Base-by-base conservation (phyloP, 768 basidiomycete species). In the Boletus tylopilopsis region DNA sequence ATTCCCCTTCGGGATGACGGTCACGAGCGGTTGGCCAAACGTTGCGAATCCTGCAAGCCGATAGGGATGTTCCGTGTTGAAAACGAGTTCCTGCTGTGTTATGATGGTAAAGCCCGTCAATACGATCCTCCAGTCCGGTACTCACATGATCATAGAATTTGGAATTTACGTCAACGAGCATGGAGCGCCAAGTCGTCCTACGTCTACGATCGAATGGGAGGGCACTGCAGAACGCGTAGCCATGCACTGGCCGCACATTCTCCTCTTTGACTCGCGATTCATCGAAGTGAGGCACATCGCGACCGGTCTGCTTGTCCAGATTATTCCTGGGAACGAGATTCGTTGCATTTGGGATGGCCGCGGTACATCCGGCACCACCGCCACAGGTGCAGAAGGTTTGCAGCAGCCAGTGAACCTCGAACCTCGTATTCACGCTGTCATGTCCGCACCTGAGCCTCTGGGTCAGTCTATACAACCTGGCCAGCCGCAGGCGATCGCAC, bases 261-360 rank as follows among this genome's bases (percentile, higher is more conserved):
- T 94, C 36, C 79, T 94, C 40, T 91, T 95, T 64, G 91, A 94
- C 64, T 76, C 82, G 9, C 85, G 88, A 3, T 94, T 96, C 71
- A 88, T 96, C 58, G 93, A 96, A 68, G 79, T 96, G 34, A 82
- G 93, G 21, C 86, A 93, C 64, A 78, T 91, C 54, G 80, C 84
- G 55, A 88, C 84, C 0, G 89, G 90, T 4, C 78, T 86, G 0
- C 78, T 92, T 5, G 81, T 80, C 2, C 90, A 94, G 64, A 88
- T 93, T 62, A 85, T 93, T 50, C 77, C 81, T 0, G 91, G 92
- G 2, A 78, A 78, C 47, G 90, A 93, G 55, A 76, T 94, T 37
- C 82, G 85, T 24, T 92, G 90, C 60, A 80, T 92, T 23, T 96
- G 92, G 88, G 93, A 97, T 62, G 94, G 90, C 13, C 83, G 90